Evolutionary conservation across 106 monocot species (phyloP), one percentile per base, ranked within the genome.

Genomic region (Alisma plantagoaquatica): DNA sequence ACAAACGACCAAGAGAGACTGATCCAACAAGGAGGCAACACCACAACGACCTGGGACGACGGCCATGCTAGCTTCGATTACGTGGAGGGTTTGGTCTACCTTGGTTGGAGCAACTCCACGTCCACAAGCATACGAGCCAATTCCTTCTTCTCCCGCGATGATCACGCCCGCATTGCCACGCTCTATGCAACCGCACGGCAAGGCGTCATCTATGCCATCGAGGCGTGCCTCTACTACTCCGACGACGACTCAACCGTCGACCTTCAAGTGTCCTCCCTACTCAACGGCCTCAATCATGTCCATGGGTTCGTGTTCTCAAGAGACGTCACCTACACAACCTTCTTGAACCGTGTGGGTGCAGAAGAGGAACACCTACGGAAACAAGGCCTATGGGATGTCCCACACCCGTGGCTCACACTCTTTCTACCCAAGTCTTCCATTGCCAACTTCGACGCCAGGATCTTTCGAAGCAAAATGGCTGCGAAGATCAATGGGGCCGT

Each of bases 1-100:
- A 63, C 62, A 10, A 23, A 19, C 48, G 62, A 70, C 28, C 70
- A 70, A 24, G 62, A 70, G 46, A 15, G n/a, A 9, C 27, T 70
- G 42, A 70, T 70, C 51, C 49, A 54, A 0, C 2, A 38, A 14
- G 59, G 33, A n/a, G 24, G 23, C 27, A 31, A 2, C 20, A 23
- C 16, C 14, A n/a, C n/a, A n/a, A n/a, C n/a, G 46, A 27, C 12
- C 49, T 27, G 49, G 49, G 49, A 21, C 11, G 46, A 60, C 29
- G 20, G 15, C 10, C 45, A 18, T 4, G 45, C 18, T 19, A 45
- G 31, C 2, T 59, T 55, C 25, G 33, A 57, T 23, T 61, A 70
- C 35, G 59, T 66, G 54, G 64, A 61, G n/a, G 70, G 70, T n/a
- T 64, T 53, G 0, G 27, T 66, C 5, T 49, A 56, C 4, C 54